phyloP scores from a whole-genome alignment of 371 early-diverging fungal species.

The Choanephora cucurbitarum region DNA sequence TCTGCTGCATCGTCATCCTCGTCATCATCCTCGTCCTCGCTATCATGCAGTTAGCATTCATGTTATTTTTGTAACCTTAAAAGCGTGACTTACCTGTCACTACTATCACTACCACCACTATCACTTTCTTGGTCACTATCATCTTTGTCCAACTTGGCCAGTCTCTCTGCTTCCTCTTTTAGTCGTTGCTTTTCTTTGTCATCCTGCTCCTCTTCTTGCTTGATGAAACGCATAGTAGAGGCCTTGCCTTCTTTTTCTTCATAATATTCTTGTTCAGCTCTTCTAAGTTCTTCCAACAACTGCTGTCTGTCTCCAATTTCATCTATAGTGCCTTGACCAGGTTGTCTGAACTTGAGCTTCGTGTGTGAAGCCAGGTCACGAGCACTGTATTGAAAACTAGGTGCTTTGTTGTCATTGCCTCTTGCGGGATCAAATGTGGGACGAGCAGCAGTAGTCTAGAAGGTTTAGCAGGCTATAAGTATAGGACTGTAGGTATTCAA shows the following conservation, averaged over 20 bases:
- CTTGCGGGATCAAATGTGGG: constrained; percentile 86
- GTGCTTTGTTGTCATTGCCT: constrained; percentile 75
- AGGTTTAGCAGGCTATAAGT: neutral
- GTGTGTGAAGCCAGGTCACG: constrained; percentile 87
- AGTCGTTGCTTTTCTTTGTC: constrained; percentile 34
- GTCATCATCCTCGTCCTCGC: constrained; percentile 65
- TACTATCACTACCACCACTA: constrained; percentile 26
- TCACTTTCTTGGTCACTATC: constrained; percentile 65
- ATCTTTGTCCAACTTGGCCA: constrained; percentile 63
- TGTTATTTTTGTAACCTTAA: neutral
- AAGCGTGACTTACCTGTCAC: constrained; percentile 20
- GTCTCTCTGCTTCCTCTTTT: constrained; percentile 42
- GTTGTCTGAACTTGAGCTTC: constrained; percentile 84
- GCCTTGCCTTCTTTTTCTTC: constrained; percentile 44
- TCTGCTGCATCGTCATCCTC: constrained; percentile 95
- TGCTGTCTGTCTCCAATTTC: constrained; percentile 65
- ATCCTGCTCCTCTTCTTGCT: constrained; percentile 28
- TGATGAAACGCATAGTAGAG: constrained; percentile 24
- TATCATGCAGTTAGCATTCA: constrained; percentile 16
- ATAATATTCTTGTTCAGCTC: constrained; percentile 70
- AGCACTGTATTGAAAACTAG: constrained; percentile 72
- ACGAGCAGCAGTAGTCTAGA: constrained; percentile 77
- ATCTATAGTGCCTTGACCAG: constrained; percentile 76
- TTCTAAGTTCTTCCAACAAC: constrained; percentile 68
- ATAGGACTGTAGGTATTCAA: too few relatives aligned